These are phyloP conservation scores for Cryphonectria naterciae DNA, from an alignment of 2,329 filamentous ascomycete genomes.

Conservation along the genomic window DNA sequence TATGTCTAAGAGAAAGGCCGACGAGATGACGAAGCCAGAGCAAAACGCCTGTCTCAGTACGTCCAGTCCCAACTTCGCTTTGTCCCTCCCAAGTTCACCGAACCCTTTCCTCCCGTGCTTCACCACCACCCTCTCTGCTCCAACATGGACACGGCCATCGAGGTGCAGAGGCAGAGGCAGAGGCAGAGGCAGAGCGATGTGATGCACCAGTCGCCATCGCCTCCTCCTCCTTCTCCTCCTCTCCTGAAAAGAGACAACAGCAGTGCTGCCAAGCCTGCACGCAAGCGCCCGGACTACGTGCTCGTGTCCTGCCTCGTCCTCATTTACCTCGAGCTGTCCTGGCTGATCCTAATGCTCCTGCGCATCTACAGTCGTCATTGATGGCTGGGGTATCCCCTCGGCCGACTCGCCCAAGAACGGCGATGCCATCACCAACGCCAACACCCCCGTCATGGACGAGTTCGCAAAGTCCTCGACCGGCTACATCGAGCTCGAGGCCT, in stretches of 20 bases:
- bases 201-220: not conserved
- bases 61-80: slow-evolving; percentile 42
- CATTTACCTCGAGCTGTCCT: slow-evolving; percentile 60
- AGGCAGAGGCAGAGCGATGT: slow-evolving; percentile 2
- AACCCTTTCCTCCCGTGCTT: no score
- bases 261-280: not conserved
- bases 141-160: slow-evolving; percentile 6
- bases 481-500: slow-evolving; percentile 92
- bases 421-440: slow-evolving; percentile 91
- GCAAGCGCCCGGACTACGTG: slow-evolving; percentile 41
- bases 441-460: slow-evolving; percentile 93
- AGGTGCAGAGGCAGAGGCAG: slow-evolving; percentile 9
- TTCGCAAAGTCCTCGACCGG: slow-evolving; percentile 83
- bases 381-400: slow-evolving; percentile 92
- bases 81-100: slow-evolving; percentile 20
- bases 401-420: slow-evolving; percentile 82
- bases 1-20: slow-evolving; percentile 30
- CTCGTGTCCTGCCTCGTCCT: slow-evolving; percentile 56
- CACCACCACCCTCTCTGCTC: not conserved
- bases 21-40: slow-evolving; percentile 57
- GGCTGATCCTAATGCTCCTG: slow-evolving; percentile 62
- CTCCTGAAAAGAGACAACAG: not conserved
- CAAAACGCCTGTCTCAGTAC: slow-evolving; percentile 67
- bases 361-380: slow-evolving; percentile 83
- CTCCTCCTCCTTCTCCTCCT: no score